phyloP scores from a whole-genome alignment of 176 grass and related monocot genomes.

The Melocanna baccifera region DNA sequence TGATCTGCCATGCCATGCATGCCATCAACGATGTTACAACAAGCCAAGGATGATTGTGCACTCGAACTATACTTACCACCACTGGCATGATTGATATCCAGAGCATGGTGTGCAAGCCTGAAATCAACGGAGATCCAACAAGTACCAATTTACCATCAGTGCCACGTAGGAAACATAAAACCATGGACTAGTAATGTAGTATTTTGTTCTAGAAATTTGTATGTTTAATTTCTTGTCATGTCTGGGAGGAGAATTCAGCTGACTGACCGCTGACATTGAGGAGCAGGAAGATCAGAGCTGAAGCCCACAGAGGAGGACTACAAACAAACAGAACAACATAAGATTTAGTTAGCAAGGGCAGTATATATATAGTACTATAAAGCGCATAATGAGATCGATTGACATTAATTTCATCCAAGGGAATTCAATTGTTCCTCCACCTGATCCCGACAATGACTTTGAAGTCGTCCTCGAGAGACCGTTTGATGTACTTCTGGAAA shows the following conservation, averaged over 20 bases:
- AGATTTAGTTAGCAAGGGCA: neutral
- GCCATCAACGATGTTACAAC: neutral
- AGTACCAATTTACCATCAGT: neutral
- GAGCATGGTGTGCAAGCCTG: conserved; percentile 79
- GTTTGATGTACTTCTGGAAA: conserved; percentile 98
- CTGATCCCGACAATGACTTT: conserved; percentile 96
- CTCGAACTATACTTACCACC: conserved; percentile 37
- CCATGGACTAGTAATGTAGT: neutral
- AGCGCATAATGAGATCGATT: neutral
- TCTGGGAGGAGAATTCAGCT: neutral
- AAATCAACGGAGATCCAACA: neutral
- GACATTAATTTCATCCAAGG: neutral
- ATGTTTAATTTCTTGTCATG: neutral
- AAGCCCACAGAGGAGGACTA: conserved; percentile 75
- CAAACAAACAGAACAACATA: conserved; percentile 10
- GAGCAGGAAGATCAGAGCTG: conserved; percentile 73
- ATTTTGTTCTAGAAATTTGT: neutral
- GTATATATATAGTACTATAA: neutral
- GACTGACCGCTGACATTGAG: conserved; percentile 68
- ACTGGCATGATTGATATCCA: conserved; percentile 86
- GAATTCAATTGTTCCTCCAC: neutral
- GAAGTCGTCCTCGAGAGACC: conserved; percentile 94
- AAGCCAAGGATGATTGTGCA: neutral
- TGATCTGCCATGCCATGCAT: conserved; percentile 45
- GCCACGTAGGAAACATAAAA: neutral